phyloP scores from a whole-genome alignment of 148 eudicot species.

The Bassia scoparia region DNA sequence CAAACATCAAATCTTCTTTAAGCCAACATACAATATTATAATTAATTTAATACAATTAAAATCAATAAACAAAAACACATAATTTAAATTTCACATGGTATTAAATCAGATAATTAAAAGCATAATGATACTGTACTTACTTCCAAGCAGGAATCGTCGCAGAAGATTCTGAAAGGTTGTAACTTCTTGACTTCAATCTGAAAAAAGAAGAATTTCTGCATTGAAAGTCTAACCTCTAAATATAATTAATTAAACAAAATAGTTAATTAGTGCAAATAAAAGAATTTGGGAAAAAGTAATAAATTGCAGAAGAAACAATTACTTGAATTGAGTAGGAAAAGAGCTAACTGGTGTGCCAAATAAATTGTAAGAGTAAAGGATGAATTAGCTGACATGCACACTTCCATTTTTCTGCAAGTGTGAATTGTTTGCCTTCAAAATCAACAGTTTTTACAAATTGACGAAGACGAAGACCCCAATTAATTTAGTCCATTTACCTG shows the following conservation, averaged over 20 bases:
- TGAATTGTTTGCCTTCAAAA: too few relatives aligned
- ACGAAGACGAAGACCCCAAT: too few relatives aligned
- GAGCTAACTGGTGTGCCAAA: neutral
- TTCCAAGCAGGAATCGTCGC: constrained; percentile 68
- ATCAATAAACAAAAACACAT: neutral
- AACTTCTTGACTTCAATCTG: constrained; percentile 32
- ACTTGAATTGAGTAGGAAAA: constrained; percentile 7
- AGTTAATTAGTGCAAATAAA: too few relatives aligned
- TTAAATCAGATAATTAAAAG: neutral
- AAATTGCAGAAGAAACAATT: neutral
- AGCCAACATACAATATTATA: too few relatives aligned
- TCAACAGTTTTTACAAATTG: too few relatives aligned
- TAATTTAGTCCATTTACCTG: too few relatives aligned
- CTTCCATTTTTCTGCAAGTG: constrained; percentile 10
- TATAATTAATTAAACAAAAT: neutral
- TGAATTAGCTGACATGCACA: neutral
- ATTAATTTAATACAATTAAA: too few relatives aligned
- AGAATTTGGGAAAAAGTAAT: neutral
- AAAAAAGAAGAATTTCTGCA: neutral
- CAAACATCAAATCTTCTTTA: too few relatives aligned
- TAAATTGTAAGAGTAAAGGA: neutral
- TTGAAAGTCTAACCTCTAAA: neutral
- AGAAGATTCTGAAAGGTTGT: constrained; percentile 37
- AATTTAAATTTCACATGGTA: neutral
- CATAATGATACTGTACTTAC: constrained; percentile 32